Evolutionary conservation across 352 stramenopile genomes (phyloP).

Genomic region (Plasmopara halstedii): DNA sequence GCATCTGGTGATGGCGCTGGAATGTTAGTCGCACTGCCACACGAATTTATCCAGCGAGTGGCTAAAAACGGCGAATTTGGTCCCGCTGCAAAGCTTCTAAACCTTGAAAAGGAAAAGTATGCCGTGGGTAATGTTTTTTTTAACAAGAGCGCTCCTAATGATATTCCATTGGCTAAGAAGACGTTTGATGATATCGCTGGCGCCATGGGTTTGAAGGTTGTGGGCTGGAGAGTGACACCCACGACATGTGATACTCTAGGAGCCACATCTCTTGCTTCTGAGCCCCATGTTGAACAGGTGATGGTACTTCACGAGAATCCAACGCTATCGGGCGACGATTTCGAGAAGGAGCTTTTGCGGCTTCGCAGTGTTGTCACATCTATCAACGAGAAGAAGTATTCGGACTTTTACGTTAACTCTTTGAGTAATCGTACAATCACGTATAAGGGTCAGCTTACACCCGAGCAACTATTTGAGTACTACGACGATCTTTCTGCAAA

Average conservation of each 20-base stretch:
- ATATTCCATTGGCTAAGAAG: conserved; percentile 83
- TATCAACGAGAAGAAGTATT: conserved; percentile 63
- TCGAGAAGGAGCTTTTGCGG: conserved; percentile 88
- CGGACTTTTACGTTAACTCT: conserved; percentile 94
- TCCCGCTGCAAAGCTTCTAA: conserved; percentile 19
- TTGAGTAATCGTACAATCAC: conserved; percentile 92
- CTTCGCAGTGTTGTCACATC: conserved; percentile 45
- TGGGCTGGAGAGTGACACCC: conserved; percentile 91
- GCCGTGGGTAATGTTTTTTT: conserved; percentile 91
- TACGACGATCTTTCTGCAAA: conserved; percentile 47
- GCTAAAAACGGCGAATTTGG: conserved; percentile 75
- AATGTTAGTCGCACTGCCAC: conserved; percentile 95
- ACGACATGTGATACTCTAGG: conserved; percentile 92
- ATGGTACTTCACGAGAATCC: conserved; percentile 85
- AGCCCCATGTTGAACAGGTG: conserved; percentile 93
- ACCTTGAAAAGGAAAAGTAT: conserved; percentile 73
- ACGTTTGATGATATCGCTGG: conserved; percentile 78
- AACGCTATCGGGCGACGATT: conserved; percentile 58
- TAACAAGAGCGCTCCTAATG: conserved; percentile 52
- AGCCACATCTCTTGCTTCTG: conserved; percentile 88
- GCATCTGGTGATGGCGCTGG: conserved; percentile 88
- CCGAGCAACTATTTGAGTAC: conserved; percentile 85
- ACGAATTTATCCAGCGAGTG: conserved; percentile 90
- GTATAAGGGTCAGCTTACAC: conserved; percentile 97
- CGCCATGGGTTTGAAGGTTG: conserved; percentile 84